These are phyloP conservation scores for Chalciporus pseudorubinellus DNA, from an alignment of 768 basidiomycete species.

Conservation along the genomic window DNA sequence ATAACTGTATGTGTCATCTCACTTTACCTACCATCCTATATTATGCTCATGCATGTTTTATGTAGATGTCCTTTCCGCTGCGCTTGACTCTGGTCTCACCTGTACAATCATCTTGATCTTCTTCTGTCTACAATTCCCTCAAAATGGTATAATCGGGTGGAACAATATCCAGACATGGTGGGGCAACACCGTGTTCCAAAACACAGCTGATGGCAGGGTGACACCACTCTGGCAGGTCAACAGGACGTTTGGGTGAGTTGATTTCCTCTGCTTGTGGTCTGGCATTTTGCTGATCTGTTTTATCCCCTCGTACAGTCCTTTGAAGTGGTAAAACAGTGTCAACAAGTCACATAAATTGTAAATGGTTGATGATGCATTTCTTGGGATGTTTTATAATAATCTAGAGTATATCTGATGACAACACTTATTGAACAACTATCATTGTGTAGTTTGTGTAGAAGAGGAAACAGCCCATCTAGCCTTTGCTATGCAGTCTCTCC, in stretches of 20 bases:
- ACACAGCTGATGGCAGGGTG: constrained; percentile 30
- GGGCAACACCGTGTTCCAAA: constrained; percentile 52
- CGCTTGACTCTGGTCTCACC: constrained; percentile 68
- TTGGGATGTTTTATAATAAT: too few relatives aligned
- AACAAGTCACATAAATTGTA: too few relatives aligned
- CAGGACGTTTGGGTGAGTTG: constrained; percentile 30
- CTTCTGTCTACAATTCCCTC: constrained; percentile 63
- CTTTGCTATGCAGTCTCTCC: too few relatives aligned
- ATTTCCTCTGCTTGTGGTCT: too few relatives aligned
- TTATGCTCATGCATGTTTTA: background rate
- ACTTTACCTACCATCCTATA: background rate
- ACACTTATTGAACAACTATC: too few relatives aligned
- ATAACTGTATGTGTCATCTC: constrained; percentile 34
- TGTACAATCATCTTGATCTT: constrained; percentile 55
- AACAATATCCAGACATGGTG: constrained; percentile 62
- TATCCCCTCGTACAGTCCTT: constrained; percentile 10
- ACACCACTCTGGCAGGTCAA: constrained; percentile 12
- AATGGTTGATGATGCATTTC: too few relatives aligned
- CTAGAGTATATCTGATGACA: too few relatives aligned
- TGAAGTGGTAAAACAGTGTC: background rate
- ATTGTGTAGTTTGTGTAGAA: too few relatives aligned
- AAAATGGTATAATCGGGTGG: constrained; percentile 56
- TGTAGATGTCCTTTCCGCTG: constrained; percentile 64
- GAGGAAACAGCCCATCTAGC: too few relatives aligned
- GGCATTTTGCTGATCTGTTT: background rate